phyloP scores from a whole-genome alignment of 2,329 filamentous ascomycete genomes.

The Aureobasidium sp. region DNA sequence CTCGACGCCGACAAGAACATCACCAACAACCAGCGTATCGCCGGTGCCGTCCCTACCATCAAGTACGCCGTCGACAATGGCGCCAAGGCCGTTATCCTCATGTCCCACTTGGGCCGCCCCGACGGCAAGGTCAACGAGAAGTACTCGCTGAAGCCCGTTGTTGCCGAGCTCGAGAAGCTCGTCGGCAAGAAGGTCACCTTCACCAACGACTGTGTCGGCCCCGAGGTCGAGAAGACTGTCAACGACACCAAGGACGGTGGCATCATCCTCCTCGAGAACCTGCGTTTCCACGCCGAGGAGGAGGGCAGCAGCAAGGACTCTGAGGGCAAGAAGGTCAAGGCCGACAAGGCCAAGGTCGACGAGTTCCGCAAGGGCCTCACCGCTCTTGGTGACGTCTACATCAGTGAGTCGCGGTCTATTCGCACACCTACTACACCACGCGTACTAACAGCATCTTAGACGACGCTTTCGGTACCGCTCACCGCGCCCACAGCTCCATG shows the following conservation, averaged over 20 bases:
- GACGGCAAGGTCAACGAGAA: conserved; percentile 85
- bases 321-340: conserved; percentile 91
- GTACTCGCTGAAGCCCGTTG: conserved; percentile 90
- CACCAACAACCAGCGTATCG: conserved; percentile 98
- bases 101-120: conserved; percentile 97
- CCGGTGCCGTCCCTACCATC: conserved; percentile 59
- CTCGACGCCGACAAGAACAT: conserved; percentile 80
- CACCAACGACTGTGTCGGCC: conserved; percentile 82
- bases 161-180: conserved; percentile 67
- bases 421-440: not conserved
- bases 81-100: conserved; percentile 70
- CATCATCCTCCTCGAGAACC: conserved; percentile 89
- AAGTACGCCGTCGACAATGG: conserved; percentile 35
- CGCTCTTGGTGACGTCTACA: conserved; percentile 87
- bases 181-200: conserved; percentile 73
- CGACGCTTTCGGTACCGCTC: conserved; percentile 96
- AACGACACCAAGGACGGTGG: conserved; percentile 74
- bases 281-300: conserved; percentile 97
- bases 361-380: conserved; percentile 94
- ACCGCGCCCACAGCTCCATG: conserved; percentile 99
- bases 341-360: conserved; percentile 84
- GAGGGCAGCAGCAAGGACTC: conserved; percentile 93
- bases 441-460: conserved; percentile 46
- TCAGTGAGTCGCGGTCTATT: conserved; percentile 59
- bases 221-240: conserved; percentile 83